Base-by-base conservation (phyloP, 345 rosid species). In the Salix exigua region DNA sequence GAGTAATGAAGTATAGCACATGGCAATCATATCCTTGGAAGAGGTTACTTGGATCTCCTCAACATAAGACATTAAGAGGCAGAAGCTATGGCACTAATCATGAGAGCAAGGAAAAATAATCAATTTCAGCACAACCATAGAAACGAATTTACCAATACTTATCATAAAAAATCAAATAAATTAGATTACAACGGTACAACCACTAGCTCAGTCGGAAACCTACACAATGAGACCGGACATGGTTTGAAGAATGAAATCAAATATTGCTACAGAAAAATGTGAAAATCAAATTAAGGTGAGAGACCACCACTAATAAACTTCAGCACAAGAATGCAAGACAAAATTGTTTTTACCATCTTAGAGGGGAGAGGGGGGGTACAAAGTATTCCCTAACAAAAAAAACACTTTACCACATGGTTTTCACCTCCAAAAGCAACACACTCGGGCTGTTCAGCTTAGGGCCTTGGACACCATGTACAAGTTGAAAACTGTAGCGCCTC, bases 331-430 rank as follows among this genome's bases (percentile, higher is more conserved):
- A 18, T 21, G 46, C 53, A 46, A 10, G 26, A 61, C 4, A 42
- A 61, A 38, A 16, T 30, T 50, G 64, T 16, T 73, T 1, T 38
- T 35, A 40, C 33, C 7, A 14, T 21, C 63, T 64, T 60, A 25
- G n/a, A 25, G 38, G 30, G 33, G n/a, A 25, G n/a, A 25, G 38
- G 17, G 46, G 6, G 53, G 55, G 44, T 5, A 53, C 35, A 51
- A 53, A 53, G 38, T 38, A 76, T 68, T 58, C 31, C 70, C 18
- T 28, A 28, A 68, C 50, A 26, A 68, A 64, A 31, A 67, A 61
- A 38, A 68, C n/a, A 50, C 55, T 50, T 76, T 55, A 69, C 73
- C 73, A 58, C 30, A 66, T 35, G 65, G 58, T 65, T 48, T 77
- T 77, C 53, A 37, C 80, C 72, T 53, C 60, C 76, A 72, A 42